These are phyloP conservation scores for Diaporthe batatas DNA, from an alignment of 2,329 filamentous ascomycete species.

Conservation along the genomic window DNA sequence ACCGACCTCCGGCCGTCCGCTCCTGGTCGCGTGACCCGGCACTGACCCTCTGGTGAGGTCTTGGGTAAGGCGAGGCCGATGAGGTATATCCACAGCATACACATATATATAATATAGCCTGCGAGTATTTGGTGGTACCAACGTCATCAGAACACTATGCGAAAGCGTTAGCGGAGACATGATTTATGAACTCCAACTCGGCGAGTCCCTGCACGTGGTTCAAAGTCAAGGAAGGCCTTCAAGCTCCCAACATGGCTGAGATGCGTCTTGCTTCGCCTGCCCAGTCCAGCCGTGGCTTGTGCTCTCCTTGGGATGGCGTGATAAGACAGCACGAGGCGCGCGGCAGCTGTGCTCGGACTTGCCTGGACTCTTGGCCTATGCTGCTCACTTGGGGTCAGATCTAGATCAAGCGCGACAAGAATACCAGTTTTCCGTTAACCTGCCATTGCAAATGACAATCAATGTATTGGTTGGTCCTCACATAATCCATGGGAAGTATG, in stretches of 20 bases:
- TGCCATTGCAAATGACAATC: not conserved
- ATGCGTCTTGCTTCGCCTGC: slow-evolving; percentile 8
- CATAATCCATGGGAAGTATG: not conserved
- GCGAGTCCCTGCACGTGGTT: not conserved
- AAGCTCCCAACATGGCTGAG: slow-evolving; percentile 3
- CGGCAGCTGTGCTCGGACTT: slow-evolving; percentile 10
- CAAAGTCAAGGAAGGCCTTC: not conserved
- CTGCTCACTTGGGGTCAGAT: not conserved
- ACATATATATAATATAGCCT: too few species aligned
- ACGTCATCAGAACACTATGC: slow-evolving; percentile 3
- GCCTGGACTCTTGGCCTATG: not conserved
- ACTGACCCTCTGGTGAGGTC: not conserved
- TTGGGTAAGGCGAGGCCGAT: not conserved
- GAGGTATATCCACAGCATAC: not conserved
- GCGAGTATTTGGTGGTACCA: not conserved
- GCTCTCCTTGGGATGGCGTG: not conserved
- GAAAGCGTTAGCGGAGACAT: slow-evolving; percentile 1
- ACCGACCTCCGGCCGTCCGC: not conserved
- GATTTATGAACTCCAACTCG: slow-evolving; percentile 8
- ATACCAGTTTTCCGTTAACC: not conserved
- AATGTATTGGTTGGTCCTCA: not conserved
- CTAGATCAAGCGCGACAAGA: not conserved
- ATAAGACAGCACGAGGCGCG: not conserved
- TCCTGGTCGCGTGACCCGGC: slow-evolving; percentile 17
- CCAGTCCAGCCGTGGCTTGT: slow-evolving; percentile 9